These are phyloP conservation scores for Fusarium scirpi DNA, from an alignment of 2,329 filamentous ascomycete genomes.

Conservation along the genomic window DNA sequence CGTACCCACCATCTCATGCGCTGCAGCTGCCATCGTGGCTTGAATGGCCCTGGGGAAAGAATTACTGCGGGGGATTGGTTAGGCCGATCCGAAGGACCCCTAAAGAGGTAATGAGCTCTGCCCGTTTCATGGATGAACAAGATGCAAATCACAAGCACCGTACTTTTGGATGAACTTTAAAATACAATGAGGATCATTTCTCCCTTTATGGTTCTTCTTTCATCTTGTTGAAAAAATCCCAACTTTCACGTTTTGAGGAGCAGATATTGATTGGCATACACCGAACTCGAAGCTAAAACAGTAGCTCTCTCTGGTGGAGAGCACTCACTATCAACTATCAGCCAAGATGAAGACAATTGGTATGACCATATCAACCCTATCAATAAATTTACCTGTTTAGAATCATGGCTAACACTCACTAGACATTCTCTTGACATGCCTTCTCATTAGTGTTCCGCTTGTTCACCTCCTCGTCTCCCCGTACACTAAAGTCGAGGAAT, in stretches of 20 bases:
- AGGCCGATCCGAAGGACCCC: conserved; percentile 49
- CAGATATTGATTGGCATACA: background rate
- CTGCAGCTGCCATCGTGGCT: conserved; percentile 30
- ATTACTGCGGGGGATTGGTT: conserved; percentile 48
- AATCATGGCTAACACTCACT: background rate
- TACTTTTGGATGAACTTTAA: background rate
- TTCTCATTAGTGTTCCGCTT: conserved; percentile 68
- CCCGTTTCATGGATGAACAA: background rate
- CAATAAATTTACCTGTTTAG: too few relatives aligned
- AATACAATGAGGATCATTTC: background rate
- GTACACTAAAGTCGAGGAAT: conserved; percentile 98
- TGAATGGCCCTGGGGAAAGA: conserved; percentile 11
- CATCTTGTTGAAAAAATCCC: background rate
- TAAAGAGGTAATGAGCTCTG: conserved; percentile 16
- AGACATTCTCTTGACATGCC: conserved; percentile 45
- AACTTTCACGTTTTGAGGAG: background rate
- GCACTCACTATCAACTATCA: conserved; percentile 10
- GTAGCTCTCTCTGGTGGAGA: conserved; percentile 8
- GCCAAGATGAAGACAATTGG: conserved; percentile 42
- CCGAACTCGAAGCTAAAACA: background rate
- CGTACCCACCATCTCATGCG: conserved; percentile 13
- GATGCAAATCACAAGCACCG: background rate
- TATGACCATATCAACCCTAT: background rate
- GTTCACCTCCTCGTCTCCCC: conserved; percentile 81
- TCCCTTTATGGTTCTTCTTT: background rate